Conservation (phyloP, 805 yeast genomes). For the Candida yuanshanica region DNA sequence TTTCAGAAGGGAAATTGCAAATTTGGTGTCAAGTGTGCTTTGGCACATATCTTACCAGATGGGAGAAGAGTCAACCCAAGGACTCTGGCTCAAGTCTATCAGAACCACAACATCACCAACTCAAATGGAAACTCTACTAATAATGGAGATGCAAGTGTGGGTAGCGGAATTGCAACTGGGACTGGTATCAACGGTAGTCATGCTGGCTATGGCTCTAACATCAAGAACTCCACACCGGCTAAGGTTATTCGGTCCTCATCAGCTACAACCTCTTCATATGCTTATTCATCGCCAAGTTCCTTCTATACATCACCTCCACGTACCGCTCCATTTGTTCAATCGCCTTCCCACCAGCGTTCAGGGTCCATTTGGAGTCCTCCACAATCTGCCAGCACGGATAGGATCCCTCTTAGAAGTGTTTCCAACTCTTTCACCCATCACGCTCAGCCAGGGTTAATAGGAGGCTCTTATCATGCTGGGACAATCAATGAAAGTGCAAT, state of each 20-base stretch:
- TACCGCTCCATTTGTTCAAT: neutral
- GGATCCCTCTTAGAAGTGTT: neutral
- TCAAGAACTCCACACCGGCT: neutral
- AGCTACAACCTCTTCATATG: too few species aligned
- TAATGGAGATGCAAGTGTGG: neutral
- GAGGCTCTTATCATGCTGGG: neutral
- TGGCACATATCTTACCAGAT: constrained; percentile 86
- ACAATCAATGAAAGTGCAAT: constrained; percentile 22
- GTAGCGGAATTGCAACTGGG: neutral
- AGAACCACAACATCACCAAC: constrained; percentile 14
- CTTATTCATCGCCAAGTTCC: neutral
- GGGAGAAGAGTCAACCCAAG: constrained; percentile 72
- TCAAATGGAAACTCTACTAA: constrained; percentile 1
- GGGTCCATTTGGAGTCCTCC: constrained; percentile 17
- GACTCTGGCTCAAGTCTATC: constrained; percentile 28
- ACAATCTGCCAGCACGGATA: neutral
- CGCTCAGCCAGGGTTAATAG: neutral
- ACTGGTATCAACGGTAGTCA: neutral
- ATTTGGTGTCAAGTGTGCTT: constrained; percentile 90
- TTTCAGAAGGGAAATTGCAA: constrained; percentile 96
- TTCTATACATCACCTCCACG: neutral
- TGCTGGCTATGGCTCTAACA: neutral
- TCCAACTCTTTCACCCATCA: neutral
- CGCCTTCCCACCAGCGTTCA: neutral
- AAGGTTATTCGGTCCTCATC: too few species aligned